phyloP scores from a whole-genome alignment of 352 stramenopile species.

The Salisapilia sapeloensis region DNA sequence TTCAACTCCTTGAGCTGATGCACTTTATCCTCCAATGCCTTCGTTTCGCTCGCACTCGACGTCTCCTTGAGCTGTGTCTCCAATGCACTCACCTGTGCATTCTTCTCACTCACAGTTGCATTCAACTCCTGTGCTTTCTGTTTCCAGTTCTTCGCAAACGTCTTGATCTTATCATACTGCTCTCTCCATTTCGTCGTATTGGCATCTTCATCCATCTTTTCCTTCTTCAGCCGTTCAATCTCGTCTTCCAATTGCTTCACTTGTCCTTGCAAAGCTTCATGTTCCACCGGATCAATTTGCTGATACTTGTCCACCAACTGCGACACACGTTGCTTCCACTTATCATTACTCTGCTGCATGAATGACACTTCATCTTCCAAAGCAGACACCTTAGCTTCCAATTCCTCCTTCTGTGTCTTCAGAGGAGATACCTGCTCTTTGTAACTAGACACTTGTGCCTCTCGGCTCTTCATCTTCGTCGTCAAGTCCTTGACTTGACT shows the following conservation, averaged over 20 bases:
- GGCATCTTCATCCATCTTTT: conserved; percentile 47
- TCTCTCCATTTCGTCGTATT: conserved; percentile 54
- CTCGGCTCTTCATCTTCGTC: conserved; percentile 26
- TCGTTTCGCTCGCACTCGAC: conserved; percentile 10
- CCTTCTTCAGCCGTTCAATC: conserved; percentile 34
- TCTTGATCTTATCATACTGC: conserved; percentile 66
- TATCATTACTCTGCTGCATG: conserved; percentile 41
- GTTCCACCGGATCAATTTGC: conserved; percentile 51
- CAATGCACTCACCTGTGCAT: conserved; percentile 3
- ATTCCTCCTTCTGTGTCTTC: conserved; percentile 14
- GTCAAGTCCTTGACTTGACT: conserved; percentile 51
- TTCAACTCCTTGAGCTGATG: conserved; percentile 64
- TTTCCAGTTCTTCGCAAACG: conserved; percentile 74
- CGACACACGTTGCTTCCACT: conserved; percentile 67
- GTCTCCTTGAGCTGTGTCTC: not conserved
- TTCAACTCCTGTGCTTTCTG: conserved; percentile 43
- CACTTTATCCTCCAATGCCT: conserved; percentile 33
- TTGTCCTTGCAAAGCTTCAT: conserved; percentile 51
- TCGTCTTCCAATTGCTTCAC: too few relatives aligned
- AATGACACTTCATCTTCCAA: conserved; percentile 44
- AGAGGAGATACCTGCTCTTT: conserved; percentile 35
- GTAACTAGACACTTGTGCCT: conserved; percentile 21
- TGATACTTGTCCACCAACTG: conserved; percentile 75
- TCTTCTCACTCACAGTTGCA: conserved; percentile 51
- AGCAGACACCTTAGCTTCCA: conserved; percentile 33